A percentile compares a stretch with the other conserved stretches of the same genome.
phyloP scores from a whole-genome alignment of 2,329 filamentous ascomycete genomes.

The Trichoderma breve region DNA sequence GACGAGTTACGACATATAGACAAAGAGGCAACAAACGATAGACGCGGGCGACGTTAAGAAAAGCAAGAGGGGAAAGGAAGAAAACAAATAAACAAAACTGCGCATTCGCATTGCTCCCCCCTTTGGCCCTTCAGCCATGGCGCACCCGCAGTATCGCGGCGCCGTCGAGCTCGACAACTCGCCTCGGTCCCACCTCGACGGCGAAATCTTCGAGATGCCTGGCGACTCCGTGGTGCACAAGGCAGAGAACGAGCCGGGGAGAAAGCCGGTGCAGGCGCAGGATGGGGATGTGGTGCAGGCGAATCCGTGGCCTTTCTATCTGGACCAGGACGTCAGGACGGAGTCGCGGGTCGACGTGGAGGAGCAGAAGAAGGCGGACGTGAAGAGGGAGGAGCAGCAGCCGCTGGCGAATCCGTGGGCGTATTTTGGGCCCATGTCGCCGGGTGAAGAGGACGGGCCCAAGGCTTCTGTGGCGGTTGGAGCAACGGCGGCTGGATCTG shows the following conservation, averaged over 20 bases:
- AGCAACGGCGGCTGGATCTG: not conserved
- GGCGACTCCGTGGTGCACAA: constrained; percentile 28
- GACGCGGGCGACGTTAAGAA: not conserved
- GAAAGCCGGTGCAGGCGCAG: constrained; percentile 5
- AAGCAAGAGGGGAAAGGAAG: not conserved
- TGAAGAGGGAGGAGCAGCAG: constrained; percentile 16
- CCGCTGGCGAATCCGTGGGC: constrained; percentile 35
- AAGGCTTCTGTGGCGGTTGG: not conserved
- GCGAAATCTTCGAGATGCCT: constrained; percentile 34
- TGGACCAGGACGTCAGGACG: constrained; percentile 24
- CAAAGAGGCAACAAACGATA: not conserved
- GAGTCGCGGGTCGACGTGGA: not conserved
- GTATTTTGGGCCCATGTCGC: constrained; percentile 30
- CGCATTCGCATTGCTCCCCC: not conserved
- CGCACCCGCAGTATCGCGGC: constrained; percentile 17
- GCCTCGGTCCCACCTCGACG: constrained; percentile 22
- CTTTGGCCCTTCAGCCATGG: constrained; percentile 18
- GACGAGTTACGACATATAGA: not conserved
- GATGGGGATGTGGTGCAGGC: constrained; percentile 20
- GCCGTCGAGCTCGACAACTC: constrained; percentile 34
- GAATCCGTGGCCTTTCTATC: constrained; percentile 34
- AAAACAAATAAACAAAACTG: not conserved
- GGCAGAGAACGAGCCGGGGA: constrained; percentile 12
- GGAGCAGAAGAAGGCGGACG: not conserved
- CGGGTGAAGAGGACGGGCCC: constrained; percentile 5